A percentile compares a stretch with the other conserved stretches of the same genome.
These are phyloP conservation scores for Phytophthora lateralis DNA, from an alignment of 352 stramenopile species.

Conservation along the genomic window DNA sequence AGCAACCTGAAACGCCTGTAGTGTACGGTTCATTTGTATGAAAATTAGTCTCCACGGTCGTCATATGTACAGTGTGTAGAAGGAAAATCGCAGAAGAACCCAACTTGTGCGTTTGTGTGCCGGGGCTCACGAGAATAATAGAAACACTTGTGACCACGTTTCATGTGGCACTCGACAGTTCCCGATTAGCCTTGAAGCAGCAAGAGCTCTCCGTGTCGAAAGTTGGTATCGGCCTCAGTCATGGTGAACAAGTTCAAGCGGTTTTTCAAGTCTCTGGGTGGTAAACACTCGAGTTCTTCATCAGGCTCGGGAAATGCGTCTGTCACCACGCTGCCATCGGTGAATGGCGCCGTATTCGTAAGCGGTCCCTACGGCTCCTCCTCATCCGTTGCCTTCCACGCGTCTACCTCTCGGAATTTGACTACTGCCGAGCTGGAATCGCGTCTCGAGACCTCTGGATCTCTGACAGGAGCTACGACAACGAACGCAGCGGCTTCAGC, in stretches of 20 bases:
- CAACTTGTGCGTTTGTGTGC: not conserved
- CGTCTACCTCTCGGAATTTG: slow-evolving; percentile 32
- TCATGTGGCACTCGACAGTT: slow-evolving; percentile 17
- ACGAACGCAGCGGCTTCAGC: slow-evolving; percentile 4
- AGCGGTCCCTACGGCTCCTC: slow-evolving; percentile 46
- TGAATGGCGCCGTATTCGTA: slow-evolving; percentile 24
- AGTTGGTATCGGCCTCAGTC: not conserved
- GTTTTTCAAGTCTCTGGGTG: slow-evolving; percentile 54
- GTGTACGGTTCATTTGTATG: not conserved
- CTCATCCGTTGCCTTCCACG: slow-evolving; percentile 41
- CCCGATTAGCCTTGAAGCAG: slow-evolving; percentile 14
- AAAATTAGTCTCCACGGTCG: not conserved
- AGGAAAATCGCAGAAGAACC: not conserved
- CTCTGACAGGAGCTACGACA: slow-evolving; percentile 20
- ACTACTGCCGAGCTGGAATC: slow-evolving; percentile 34
- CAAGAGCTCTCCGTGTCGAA: not conserved
- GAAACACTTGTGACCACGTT: not conserved
- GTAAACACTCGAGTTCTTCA: slow-evolving; percentile 39
- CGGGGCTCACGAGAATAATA: not conserved
- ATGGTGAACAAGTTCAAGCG: slow-evolving; percentile 64
- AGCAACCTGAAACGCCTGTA: not conserved
- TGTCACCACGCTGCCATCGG: slow-evolving; percentile 8
- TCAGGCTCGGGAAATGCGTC: slow-evolving; percentile 8
- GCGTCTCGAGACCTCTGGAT: slow-evolving; percentile 38
- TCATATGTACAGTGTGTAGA: not conserved